Evolutionary conservation across 2,329 filamentous ascomycete genomes (phyloP), one percentile per base, ranked within the genome.

Genomic region (Harringtonia aguacate): DNA sequence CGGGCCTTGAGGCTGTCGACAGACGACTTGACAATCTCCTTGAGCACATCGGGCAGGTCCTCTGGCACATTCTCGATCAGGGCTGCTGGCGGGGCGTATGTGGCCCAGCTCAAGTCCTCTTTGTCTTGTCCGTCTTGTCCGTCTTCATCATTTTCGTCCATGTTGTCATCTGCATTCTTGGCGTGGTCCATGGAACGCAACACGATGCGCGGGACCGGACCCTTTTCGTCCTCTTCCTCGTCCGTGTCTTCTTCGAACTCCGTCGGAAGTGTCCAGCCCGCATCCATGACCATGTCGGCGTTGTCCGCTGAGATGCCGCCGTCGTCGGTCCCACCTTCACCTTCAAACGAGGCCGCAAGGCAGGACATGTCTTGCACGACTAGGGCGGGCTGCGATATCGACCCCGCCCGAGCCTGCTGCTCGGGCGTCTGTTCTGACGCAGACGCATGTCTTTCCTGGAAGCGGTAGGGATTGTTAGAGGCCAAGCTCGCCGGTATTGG

Each of bases 71-170:
- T 52, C 27, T 64, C 58, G 5, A 46, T 56, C 8, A 77, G 54
- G 1, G 61, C 64, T 12, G 54, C 50, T 0, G 73, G 73, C 4
- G 70, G 69, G 3, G 65, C 61, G 48, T 70, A 73, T 41, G 61
- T 56, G 31, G 58, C 63, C 68, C 72, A 75, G 52, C 29, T 33
- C 13, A 44, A 24, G 24, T 45, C 47, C 14, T 43, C 31, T 5
- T 28, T 28, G 17, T 42, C 35, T 15, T 24, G 20, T 4, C n/a
- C 24, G 3, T 24, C 33, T 4, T n/a, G 27, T 20, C 10, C 39
- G 17, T 38, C 36, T 18, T 24, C 41, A 22, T 48, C 41, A 71
- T 64, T 29, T 33, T 13, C 12, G 13, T 15, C 30, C 7, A 6
- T 33, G 30, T 13, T 33, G 24, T 27, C 10, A 6, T 27, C 24